A percentile compares a stretch with the other conserved stretches of the same genome.
Evolutionary conservation across 2,329 filamentous ascomycete species (phyloP).

Genomic region (Amylocarpus encephaloides): DNA sequence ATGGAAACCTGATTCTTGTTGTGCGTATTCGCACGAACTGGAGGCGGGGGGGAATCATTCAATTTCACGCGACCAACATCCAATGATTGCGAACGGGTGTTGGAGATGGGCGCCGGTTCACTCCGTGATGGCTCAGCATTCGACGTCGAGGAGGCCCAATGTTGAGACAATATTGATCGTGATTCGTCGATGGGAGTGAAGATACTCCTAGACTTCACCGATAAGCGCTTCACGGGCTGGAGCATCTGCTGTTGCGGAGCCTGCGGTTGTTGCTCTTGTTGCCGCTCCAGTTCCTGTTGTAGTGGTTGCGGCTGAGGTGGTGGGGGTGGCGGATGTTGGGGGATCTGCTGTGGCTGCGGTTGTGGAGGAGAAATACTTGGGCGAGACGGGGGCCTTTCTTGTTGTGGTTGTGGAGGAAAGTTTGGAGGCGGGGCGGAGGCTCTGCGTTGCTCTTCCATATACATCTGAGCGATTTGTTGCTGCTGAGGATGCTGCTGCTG

Average conservation of each 20-base stretch:
- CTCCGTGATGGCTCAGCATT: constrained; percentile 28
- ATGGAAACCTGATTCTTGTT: constrained; percentile 45
- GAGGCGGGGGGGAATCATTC: constrained; percentile 48
- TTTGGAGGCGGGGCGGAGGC: constrained; percentile 62
- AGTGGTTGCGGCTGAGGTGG: constrained; percentile 37
- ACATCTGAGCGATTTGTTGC: constrained; percentile 56
- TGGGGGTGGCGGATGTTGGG: constrained; percentile 43
- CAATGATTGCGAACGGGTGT: constrained; percentile 56
- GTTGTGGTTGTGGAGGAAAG: constrained; percentile 48
- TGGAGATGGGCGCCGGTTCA: constrained; percentile 31
- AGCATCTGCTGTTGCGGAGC: constrained; percentile 45
- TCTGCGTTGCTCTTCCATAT: constrained; percentile 69
- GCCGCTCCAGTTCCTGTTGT: constrained; percentile 28
- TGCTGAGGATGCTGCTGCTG: constrained; percentile 33
- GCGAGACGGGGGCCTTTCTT: constrained; percentile 46
- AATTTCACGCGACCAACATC: constrained; percentile 51
- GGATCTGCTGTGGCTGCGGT: constrained; percentile 46
- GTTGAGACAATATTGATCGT: constrained; percentile 78
- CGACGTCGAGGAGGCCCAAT: constrained; percentile 61
- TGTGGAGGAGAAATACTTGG: constrained; percentile 51
- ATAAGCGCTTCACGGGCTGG: constrained; percentile 43
- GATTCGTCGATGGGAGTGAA: constrained; percentile 97
- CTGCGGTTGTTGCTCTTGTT: constrained; percentile 42
- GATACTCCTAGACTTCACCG: constrained; percentile 63
- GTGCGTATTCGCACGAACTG: constrained; percentile 40